phyloP scores from a whole-genome alignment of 1,284 basidiomycete species.

The Sanghuangporus weigelae region DNA sequence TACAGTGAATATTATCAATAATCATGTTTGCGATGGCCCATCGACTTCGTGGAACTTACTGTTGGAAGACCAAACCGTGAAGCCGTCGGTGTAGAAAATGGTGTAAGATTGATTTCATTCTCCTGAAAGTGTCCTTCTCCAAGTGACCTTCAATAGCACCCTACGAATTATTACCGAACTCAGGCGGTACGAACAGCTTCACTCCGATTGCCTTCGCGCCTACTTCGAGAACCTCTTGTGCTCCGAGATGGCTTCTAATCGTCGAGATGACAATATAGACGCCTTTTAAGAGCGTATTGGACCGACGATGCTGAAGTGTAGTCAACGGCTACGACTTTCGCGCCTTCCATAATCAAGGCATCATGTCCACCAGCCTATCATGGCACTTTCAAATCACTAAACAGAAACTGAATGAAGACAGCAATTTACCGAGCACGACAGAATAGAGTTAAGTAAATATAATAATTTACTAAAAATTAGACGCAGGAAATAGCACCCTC shows the following conservation, averaged over 20 bases:
- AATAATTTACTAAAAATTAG: no score
- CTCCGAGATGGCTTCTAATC: slow-evolving; percentile 24
- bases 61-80: slow-evolving; percentile 17
- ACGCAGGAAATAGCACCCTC: no score
- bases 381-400: not conserved
- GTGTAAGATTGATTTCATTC: slow-evolving; percentile 27
- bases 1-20: no score
- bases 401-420: no score
- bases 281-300: slow-evolving; percentile 25
- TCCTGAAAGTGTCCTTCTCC: slow-evolving; percentile 17
- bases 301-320: slow-evolving; percentile 30
- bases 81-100: slow-evolving; percentile 29
- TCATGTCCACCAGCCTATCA: slow-evolving; percentile 18
- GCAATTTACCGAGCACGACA: slow-evolving; percentile 1
- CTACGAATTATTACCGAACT: slow-evolving; percentile 30
- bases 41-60: no score
- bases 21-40: no score
- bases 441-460: no score
- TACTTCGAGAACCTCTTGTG: slow-evolving; percentile 30
- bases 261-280: slow-evolving; percentile 33
- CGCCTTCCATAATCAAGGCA: slow-evolving; percentile 21
- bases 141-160: slow-evolving; percentile 22
- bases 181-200: slow-evolving; percentile 35
- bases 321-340: slow-evolving; percentile 27
- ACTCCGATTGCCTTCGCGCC: slow-evolving; percentile 35